phyloP scores from a whole-genome alignment of 345 rosid genomes.

The Salix dunnii region DNA sequence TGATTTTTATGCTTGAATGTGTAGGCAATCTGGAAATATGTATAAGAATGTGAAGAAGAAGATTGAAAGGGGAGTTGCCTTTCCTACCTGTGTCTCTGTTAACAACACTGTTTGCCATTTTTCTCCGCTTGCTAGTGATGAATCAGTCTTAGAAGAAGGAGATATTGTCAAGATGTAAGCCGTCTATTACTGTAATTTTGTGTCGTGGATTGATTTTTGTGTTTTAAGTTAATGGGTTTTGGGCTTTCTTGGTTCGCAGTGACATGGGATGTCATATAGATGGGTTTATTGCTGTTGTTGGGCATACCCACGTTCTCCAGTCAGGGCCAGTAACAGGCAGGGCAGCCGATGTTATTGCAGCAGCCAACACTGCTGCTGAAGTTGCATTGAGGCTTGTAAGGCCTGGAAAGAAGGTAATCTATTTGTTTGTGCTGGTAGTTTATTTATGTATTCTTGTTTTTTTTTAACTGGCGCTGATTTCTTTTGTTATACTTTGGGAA shows the following conservation, averaged over 20 bases:
- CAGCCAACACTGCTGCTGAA: conserved; percentile 93
- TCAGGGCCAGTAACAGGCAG: conserved; percentile 66
- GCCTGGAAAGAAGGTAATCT: conserved; percentile 86
- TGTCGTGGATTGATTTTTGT: not conserved
- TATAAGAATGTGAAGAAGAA: conserved; percentile 92
- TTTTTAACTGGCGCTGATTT: not conserved
- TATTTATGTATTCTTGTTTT: not conserved
- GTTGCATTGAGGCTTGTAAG: conserved; percentile 97
- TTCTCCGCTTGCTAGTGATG: conserved; percentile 88
- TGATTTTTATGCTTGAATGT: not conserved
- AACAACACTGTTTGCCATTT: conserved; percentile 84
- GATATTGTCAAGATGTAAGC: conserved; percentile 87
- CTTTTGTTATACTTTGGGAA: not conserved
- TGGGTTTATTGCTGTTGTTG: conserved; percentile 97
- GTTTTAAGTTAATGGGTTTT: not conserved
- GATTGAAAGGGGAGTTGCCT: conserved; percentile 90
- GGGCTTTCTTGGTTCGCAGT: conserved; percentile 34
- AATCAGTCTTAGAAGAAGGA: conserved; percentile 70
- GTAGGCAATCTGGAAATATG: conserved; percentile 83
- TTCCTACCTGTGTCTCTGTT: conserved; percentile 89
- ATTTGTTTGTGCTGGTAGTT: not conserved
- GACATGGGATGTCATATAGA: conserved; percentile 98
- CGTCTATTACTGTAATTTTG: not conserved
- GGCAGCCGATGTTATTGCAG: conserved; percentile 88
- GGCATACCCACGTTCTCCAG: conserved; percentile 79